These are phyloP conservation scores for Lipomyces sp. DNA, from an alignment of 805 yeast species.

Conservation along the genomic window DNA sequence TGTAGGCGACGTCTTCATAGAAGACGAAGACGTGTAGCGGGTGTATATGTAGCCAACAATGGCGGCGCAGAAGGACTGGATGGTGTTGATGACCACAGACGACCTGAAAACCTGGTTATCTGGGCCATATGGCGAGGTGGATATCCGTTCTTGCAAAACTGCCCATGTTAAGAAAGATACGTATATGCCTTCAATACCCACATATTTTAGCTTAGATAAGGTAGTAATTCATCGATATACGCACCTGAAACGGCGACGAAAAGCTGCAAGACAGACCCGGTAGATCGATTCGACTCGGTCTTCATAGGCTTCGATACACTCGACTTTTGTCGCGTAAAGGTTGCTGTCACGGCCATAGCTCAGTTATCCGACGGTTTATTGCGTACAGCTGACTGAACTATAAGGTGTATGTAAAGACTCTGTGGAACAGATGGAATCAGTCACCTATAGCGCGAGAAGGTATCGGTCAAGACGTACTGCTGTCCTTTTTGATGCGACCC, in stretches of 20 bases:
- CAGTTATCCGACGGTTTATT: neutral
- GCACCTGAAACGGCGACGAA: slow-evolving; percentile 14
- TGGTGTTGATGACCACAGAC: slow-evolving; percentile 75
- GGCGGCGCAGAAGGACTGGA: slow-evolving; percentile 76
- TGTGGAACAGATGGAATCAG: neutral
- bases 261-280: slow-evolving; percentile 11
- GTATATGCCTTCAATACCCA: slow-evolving; percentile 66
- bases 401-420: neutral
- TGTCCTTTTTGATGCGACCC: neutral
- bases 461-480: neutral
- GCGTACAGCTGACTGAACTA: too few relatives aligned
- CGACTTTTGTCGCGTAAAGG: neutral
- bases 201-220: slow-evolving; percentile 40
- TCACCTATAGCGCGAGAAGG: neutral
- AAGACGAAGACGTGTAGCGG: neutral
- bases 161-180: slow-evolving; percentile 91
- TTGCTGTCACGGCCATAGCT: neutral
- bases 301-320: neutral
- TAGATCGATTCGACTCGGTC: neutral
- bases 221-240: neutral
- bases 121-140: slow-evolving; percentile 72
- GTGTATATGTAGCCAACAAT: slow-evolving; percentile 69
- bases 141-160: slow-evolving; percentile 83
- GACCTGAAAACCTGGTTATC: slow-evolving; percentile 64
- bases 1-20: slow-evolving; percentile 1